Evolutionary conservation across 2,329 filamentous ascomycete genomes (phyloP), one percentile per base, ranked within the genome.

Genomic region (Arthrobotrys pseudoclavata): DNA sequence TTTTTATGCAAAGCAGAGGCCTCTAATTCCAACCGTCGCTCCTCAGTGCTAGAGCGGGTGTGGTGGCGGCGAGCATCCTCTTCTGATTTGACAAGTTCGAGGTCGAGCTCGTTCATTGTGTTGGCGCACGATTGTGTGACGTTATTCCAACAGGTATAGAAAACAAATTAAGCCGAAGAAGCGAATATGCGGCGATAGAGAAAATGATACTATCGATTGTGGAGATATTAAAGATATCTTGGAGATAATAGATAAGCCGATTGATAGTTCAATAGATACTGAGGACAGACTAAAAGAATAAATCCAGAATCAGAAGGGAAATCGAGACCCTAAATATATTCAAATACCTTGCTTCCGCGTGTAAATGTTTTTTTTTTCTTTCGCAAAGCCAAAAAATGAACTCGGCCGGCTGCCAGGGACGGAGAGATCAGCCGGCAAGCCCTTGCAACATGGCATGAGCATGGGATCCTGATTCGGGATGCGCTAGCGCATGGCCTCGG

Each of bases 251-350:
- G 37, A 40, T 40, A 47, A 24, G 52, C 37, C n/a, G 31, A 34
- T 34, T 18, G 50, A 60, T 26, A 12, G 64, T 34, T 50, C n/a
- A n/a, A n/a, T n/a, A 66, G 31, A 47, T 47, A 47, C 37, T 64
- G 64, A 69, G 52, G 47, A 55, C 22, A 47, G 47, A 29, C 22
- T 18, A 48, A 26, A 64, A 50, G 26, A 26, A n/a, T 10, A 18
- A 47, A 9, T 37, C 9, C 37, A 63, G 57, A 47, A 18, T 52
- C 47, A 52, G 48, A 63, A 76, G 72, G 72, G 72, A 61, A 29
- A 70, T 76, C 66, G 72, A 70, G 72, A 61, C 57, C 69, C 71
- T 69, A 66, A 76, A 68, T 68, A 60, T 60, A 75, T 68, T 48
- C 22, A 69, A 66, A 62, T 70, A 70, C 62, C 42, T 62, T 45